Evolutionary conservation across 176 grass and related monocot genomes (phyloP).

Genomic region (Sorghum bicolor): Sorghum_bicolor_NCBIv3 NC_012872.2:63356001-63356500

Average conservation of each 20-base stretch:
- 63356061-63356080: constrained; percentile 42
- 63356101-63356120: neutral
- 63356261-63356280: neutral
- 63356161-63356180: neutral
- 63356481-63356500: neutral
- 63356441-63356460: neutral
- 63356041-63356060: constrained; percentile 1
- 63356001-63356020: constrained; percentile 46
- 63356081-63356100: neutral
- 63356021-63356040: constrained; percentile 40
- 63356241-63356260: neutral
- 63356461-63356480: neutral
- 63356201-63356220: neutral
- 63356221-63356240: neutral
- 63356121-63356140: constrained; percentile 3
- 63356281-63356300: neutral
- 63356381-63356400: neutral
- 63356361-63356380: neutral
- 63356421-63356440: neutral
- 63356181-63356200: neutral
- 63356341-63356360: neutral
- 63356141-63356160: neutral
- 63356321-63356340: neutral
- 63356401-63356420: neutral
- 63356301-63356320: neutral